phyloP scores from a whole-genome alignment of 2,329 filamentous ascomycete species.

The Biscogniauxia marginata region DNA sequence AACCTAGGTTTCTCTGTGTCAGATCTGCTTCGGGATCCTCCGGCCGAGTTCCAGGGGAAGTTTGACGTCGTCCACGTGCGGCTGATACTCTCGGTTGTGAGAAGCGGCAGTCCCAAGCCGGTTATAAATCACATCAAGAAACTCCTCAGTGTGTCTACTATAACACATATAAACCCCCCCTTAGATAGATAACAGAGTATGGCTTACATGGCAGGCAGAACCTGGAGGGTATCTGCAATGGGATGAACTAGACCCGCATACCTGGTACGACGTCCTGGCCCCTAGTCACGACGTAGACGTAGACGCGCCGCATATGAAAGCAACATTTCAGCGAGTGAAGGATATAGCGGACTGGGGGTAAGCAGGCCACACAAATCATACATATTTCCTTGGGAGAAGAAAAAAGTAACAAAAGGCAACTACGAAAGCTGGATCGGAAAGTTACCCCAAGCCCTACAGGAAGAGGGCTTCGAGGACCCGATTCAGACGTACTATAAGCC shows the following conservation, averaged over 20 bases:
- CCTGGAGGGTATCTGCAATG: conserved; percentile 15
- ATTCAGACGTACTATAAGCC: conserved; percentile 4
- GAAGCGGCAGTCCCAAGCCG: conserved; percentile 6
- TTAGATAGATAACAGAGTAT: neutral
- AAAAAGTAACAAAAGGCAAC: neutral
- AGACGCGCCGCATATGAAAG: conserved; percentile 3
- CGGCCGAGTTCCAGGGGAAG: conserved; percentile 6
- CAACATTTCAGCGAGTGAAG: conserved; percentile 2
- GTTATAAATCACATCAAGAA: conserved; percentile 13
- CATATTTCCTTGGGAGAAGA: neutral
- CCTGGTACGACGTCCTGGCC: conserved; percentile 7
- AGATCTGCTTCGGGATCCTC: conserved; percentile 6
- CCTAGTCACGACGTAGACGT: neutral
- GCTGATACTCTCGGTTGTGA: conserved; percentile 9
- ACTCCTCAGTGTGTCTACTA: conserved; percentile 8
- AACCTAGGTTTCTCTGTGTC: conserved; percentile 6
- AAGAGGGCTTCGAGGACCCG: conserved; percentile 9
- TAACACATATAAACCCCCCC: no score
- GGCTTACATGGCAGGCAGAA: conserved; percentile 1
- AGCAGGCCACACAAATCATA: neutral
- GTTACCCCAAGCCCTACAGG: conserved; percentile 7
- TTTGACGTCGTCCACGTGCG: conserved; percentile 14
- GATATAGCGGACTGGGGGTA: conserved; percentile 12
- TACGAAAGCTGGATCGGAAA: conserved; percentile 7
- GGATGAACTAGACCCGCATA: conserved; percentile 13